These are phyloP conservation scores for Tolypocladium capitatum DNA, from an alignment of 2,329 filamentous ascomycete genomes.

Conservation along the genomic window DNA sequence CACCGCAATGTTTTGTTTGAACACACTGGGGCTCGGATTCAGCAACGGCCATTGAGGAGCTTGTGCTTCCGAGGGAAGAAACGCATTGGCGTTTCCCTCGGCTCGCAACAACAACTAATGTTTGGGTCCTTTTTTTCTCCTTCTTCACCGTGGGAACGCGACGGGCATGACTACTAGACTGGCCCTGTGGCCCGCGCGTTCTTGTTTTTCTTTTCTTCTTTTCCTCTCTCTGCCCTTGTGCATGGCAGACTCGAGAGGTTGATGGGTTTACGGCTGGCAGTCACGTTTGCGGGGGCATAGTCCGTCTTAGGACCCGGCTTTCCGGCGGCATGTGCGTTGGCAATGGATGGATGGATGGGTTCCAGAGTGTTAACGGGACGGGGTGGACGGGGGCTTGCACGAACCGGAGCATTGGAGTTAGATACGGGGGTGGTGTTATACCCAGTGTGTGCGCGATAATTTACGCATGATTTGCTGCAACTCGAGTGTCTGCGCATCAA, in stretches of 20 bases:
- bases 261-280: not conserved
- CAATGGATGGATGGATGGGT: not conserved
- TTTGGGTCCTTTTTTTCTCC: too few species aligned
- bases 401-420: not conserved
- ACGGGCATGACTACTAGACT: not conserved
- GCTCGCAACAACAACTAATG: not conserved
- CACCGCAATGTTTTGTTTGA: not conserved
- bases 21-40: not conserved
- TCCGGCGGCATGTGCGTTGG: not conserved
- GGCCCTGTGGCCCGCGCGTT: not conserved
- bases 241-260: not conserved
- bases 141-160: not conserved
- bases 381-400: not conserved
- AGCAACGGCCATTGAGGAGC: not conserved
- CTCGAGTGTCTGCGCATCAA: too few species aligned
- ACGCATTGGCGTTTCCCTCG: not conserved
- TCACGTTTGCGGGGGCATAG: not conserved
- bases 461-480: not conserved
- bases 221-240: not conserved
- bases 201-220: not conserved
- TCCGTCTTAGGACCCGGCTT: not conserved
- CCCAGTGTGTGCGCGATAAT: not conserved
- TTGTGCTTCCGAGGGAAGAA: not conserved
- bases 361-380: not conserved
- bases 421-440: constrained; percentile 1